Percentiles rank a stretch among this genome's conserved stretches.
Evolutionary conservation across 164 flowering plant species (phyloP).

Genomic region (Sedum album): DNA sequence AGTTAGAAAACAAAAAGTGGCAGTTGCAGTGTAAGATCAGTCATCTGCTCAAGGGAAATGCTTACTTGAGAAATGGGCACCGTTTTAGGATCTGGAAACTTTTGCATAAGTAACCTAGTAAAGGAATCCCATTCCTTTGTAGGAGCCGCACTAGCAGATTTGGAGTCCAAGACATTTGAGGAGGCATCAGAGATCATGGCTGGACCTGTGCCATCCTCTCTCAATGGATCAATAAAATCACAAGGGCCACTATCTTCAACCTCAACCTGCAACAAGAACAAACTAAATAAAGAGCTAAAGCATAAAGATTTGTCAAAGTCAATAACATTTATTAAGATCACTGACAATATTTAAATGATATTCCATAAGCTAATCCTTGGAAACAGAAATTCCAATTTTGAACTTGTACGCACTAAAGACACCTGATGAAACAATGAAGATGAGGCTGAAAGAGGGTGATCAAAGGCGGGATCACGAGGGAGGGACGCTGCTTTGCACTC

Average conservation of each 20-base stretch:
- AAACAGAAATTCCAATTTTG: too few species aligned
- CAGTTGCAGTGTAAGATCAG: background rate
- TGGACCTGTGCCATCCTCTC: slow-evolving; percentile 21
- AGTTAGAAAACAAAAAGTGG: background rate
- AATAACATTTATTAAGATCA: too few species aligned
- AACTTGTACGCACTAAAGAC: background rate
- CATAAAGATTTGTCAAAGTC: background rate
- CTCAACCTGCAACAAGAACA: slow-evolving; percentile 24
- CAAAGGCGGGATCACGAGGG: slow-evolving; percentile 34
- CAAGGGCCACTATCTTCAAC: slow-evolving; percentile 19
- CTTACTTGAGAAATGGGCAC: slow-evolving; percentile 59
- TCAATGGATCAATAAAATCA: slow-evolving; percentile 59
- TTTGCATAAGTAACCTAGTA: slow-evolving; percentile 66
- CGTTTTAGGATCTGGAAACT: slow-evolving; percentile 47
- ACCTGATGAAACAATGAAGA: slow-evolving; percentile 26
- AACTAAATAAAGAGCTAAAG: background rate
- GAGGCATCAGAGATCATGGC: slow-evolving; percentile 15
- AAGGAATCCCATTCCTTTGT: slow-evolving; percentile 64
- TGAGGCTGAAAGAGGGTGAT: slow-evolving; percentile 47
- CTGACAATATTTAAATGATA: too few species aligned
- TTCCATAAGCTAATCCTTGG: too few species aligned
- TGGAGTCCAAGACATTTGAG: slow-evolving; percentile 5
- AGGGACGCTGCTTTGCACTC: slow-evolving; percentile 41
- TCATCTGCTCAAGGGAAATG: background rate
- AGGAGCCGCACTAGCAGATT: slow-evolving; percentile 15